Evolutionary conservation across 2,329 filamentous ascomycete species (phyloP).

Genomic region (Thermoascus crustaceus): DNA sequence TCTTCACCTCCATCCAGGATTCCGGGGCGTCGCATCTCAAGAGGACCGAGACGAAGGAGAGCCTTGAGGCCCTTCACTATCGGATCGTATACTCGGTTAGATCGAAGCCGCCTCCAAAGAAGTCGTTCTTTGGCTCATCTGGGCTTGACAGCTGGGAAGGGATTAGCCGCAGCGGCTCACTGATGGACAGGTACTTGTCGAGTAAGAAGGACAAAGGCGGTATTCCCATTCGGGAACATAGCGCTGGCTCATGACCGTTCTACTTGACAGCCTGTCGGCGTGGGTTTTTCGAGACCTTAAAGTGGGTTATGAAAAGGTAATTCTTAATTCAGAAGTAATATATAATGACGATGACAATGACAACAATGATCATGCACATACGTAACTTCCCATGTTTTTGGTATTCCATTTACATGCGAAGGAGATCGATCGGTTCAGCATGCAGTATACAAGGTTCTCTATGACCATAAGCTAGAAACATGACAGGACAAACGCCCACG

Average conservation of each 20-base stretch:
- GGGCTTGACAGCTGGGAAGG: conserved; percentile 7
- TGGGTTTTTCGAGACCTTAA: no score
- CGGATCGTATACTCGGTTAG: conserved; percentile 64
- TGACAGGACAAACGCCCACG: not conserved
- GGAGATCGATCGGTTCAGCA: not conserved
- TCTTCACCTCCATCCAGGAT: conserved; percentile 59
- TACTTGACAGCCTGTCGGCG: conserved; percentile 1
- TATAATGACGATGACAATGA: conserved; percentile 3
- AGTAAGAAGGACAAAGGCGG: conserved; percentile 5
- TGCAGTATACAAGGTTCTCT: not conserved
- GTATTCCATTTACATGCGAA: conserved; percentile 2
- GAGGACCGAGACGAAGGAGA: conserved; percentile 68
- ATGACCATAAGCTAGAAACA: not conserved
- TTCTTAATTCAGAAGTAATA: conserved; percentile 4
- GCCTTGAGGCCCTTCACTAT: conserved; percentile 65
- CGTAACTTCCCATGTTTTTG: not conserved
- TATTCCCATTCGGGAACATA: conserved; percentile 8
- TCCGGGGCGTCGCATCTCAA: conserved; percentile 63
- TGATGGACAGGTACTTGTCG: conserved; percentile 6
- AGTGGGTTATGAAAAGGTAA: conserved; percentile 12
- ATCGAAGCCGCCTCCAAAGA: conserved; percentile 51
- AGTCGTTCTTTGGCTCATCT: conserved; percentile 30
- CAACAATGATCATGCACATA: not conserved
- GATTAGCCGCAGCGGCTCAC: conserved; percentile 3
- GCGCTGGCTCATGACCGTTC: not conserved